A percentile compares a stretch with the other conserved stretches of the same genome.
Conservation (phyloP, 1,284 basidiomycete species). For the Pyrrhoderma noxium region DNA sequence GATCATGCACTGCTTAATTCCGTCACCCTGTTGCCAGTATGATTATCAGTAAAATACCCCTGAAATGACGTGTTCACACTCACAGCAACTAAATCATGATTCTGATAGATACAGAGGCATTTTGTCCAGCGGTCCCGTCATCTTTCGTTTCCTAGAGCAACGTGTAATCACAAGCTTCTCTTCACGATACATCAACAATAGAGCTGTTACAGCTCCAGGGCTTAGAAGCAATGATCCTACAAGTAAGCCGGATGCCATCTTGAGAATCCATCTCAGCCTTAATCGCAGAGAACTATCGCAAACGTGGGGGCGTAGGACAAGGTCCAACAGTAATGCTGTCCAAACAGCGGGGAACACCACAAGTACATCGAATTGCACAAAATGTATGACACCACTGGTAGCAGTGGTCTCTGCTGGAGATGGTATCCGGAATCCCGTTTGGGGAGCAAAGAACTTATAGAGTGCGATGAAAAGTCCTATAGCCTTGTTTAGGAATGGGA, state of each 20-base stretch:
- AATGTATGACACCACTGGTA: slow-evolving; percentile 14
- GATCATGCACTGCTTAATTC: no score
- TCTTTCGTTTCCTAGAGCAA: not conserved
- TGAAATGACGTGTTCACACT: no score
- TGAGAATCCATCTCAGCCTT: not conserved
- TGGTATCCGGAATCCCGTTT: slow-evolving; percentile 14
- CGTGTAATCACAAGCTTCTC: not conserved
- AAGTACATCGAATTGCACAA: slow-evolving; percentile 18
- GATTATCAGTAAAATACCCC: no score
- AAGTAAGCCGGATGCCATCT: not conserved
- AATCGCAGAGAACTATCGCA: not conserved
- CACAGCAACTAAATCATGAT: no score
- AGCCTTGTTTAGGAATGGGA: slow-evolving; percentile 6
- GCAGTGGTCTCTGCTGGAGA: slow-evolving; percentile 14
- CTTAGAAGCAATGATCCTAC: slow-evolving; percentile 7
- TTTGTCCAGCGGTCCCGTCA: not conserved
- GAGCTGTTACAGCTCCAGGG: slow-evolving; percentile 14
- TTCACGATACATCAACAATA: slow-evolving; percentile 14
- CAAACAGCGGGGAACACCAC: slow-evolving; percentile 16
- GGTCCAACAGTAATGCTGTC: slow-evolving; percentile 16
- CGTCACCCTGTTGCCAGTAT: no score
- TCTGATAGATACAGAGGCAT: not conserved
- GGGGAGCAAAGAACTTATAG: slow-evolving; percentile 13
- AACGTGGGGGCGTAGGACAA: slow-evolving; percentile 5
- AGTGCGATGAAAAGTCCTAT: slow-evolving; percentile 10